Evolutionary conservation across 805 yeast species (phyloP).

Genomic region (Barnettozyma wickerhamii): DNA sequence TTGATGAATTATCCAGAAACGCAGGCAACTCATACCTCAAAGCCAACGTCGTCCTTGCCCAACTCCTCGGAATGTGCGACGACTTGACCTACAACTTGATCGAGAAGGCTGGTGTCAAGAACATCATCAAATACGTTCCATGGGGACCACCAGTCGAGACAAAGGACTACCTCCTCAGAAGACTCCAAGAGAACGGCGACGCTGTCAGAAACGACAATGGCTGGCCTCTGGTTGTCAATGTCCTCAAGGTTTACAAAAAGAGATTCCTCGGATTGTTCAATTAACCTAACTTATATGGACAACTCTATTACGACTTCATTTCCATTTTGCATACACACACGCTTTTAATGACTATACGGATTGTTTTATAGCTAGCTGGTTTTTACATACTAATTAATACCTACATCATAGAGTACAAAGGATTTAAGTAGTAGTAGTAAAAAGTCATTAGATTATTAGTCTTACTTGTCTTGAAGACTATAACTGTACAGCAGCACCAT

Average conservation of each 20-base stretch:
- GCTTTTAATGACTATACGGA: no score
- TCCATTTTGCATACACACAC: no score
- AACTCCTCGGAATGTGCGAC: slow-evolving; percentile 94
- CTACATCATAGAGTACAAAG: no score
- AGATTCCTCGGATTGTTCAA: slow-evolving; percentile 22
- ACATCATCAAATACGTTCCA: slow-evolving; percentile 90
- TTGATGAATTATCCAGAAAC: slow-evolving; percentile 42
- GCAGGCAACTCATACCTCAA: slow-evolving; percentile 28
- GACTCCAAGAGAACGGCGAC: slow-evolving; percentile 94
- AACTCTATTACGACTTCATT: no score
- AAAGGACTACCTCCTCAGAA: slow-evolving; percentile 80
- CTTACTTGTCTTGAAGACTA: background rate
- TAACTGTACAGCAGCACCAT: background rate
- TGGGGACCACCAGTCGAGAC: slow-evolving; percentile 98
- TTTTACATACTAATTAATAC: no score
- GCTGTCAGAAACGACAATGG: slow-evolving; percentile 85
- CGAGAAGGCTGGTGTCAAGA: slow-evolving; percentile 56
- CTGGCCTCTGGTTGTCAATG: slow-evolving; percentile 62
- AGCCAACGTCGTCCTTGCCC: slow-evolving; percentile 78
- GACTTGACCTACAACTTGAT: slow-evolving; percentile 75
- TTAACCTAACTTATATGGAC: no score
- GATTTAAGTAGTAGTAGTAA: no score
- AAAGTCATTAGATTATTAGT: no score
- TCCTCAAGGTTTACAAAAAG: slow-evolving; percentile 32
- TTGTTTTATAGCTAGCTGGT: no score